Evolutionary conservation across 169 alveolate species (phyloP), one percentile per base, ranked within the genome.

Genomic region (Cryptosporidium muris): DNA sequence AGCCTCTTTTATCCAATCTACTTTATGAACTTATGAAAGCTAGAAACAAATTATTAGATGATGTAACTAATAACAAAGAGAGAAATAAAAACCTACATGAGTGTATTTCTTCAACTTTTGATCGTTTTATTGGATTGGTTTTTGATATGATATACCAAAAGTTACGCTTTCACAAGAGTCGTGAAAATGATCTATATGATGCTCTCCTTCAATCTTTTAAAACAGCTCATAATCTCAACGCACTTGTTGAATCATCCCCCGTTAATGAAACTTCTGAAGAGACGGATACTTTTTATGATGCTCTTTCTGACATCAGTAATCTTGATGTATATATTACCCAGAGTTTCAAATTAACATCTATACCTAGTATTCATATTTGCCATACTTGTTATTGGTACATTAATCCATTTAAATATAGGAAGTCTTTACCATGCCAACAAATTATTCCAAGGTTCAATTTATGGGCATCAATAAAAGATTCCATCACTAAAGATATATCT

Each of bases 401-500:
- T 9, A 74, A 74, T 16, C 66, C 66, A 37, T 60, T 58, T 47
- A 58, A 25, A 34, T 74, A 74, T 74, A 66, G 85, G 16, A 45
- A 43, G 49, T 16, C 68, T 2, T 58, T 74, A 8, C 85, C 85
- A 1, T 74, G 16, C 36, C 3, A 58, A 8, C 85, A 74, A 58
- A 66, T 58, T 58, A 74, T 58, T 42, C 85, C 85, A 74, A 66
- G 85, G 9, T 74, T 74, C 45, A 74, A 48, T 43, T 80, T 97
- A 45, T 97, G 99, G 99, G 92, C 96, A 5, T 93, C 97, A 37
- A 82, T 96, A 64, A 97, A 96, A 92, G 99, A 97, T 67, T 94
- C 96, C 47, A 95, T 98, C 43, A 99, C 99, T 14, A 96, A 96
- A 89, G 99, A 98, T 82, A 90, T 98, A 25, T 92, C 97, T 37